Base-by-base conservation (phyloP, 139 green algal species). In the Chlorella sp. region DNA sequence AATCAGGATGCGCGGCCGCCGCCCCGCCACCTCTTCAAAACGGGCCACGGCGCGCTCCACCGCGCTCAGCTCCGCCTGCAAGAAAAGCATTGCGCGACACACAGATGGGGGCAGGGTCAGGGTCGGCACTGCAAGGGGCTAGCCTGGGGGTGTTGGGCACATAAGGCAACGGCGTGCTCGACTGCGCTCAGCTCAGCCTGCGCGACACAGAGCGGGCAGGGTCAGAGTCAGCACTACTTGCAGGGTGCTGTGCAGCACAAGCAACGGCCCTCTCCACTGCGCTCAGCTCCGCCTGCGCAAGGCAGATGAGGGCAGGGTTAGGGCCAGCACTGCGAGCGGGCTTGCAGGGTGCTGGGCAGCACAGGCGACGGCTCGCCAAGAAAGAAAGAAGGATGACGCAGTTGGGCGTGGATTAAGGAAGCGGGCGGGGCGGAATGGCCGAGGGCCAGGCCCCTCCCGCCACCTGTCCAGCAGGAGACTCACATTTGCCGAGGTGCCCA, bases 1-100 rank as follows among this genome's bases (percentile, higher is more conserved):
- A 0, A 95, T 76, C 4, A 95, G 87, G 38, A 95, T 95, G 44
- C 92, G 89, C n/a, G 92, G 92, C 11, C 91, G 85, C 19, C 92
- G 73, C 4, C 92, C 92, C 28, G 77, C 70, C 9, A 54, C 65
- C 14, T 56, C 32, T 64, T 92, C 89, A 89, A 95, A 95, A 1
- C 38, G 43, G 56, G 19, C 36, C 44, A 91, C 84, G 1, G 81
- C 91, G 1, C 43, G 65, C 51, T 78, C 65, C 67, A 92, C 84
- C 34, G 81, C 69, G 43, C 43, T 81, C 28, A 89, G 20, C 76
- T 90, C 76, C 22, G 30, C 43, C 60, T 44, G 68, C 11, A 13
- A 54, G 43, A 32, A 73, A 20, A 38, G 60, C 60, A 68, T 19
- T 11, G 46, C 13, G 3, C 4, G 64, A 28, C 64, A 70, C 14